Base-by-base conservation (phyloP, 768 basidiomycete genomes). In the Chalciporus chontae region DNA sequence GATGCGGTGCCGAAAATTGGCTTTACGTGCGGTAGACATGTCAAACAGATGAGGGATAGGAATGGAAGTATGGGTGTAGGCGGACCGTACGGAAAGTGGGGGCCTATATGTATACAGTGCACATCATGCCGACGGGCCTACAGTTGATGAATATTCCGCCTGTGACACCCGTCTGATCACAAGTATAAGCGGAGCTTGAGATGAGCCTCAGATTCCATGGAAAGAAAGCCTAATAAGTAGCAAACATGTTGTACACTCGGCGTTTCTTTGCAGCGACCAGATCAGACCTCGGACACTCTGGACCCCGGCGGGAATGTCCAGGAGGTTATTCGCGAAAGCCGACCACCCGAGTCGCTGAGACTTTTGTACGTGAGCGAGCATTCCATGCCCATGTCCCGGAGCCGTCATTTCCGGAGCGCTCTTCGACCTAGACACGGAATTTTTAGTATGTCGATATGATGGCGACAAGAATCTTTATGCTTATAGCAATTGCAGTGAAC, bases 1-100 rank as follows among this genome's bases (percentile, higher is more conserved):
- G 47, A 84, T 69, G 32, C 83, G 73, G 11, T 70, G 58, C 38
- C 82, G 80, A 62, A 81, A 83, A 59, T 54, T 48, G 32, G 51
- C 15, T 36, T 15, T 14, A 6, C n/a, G 34, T 15, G 34, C 34
- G n/a, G 34, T n/a, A 40, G 39, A 19, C 23, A 47, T 37, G 23
- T 23, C 15, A 37, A 24, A 14, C 15, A 8, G 44, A 15, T 15
- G 23, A 26, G 23, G 21, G 32, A 7, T 29, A 7, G 27, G 27
- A 6, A 15, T 24, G 36, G 19, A 19, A 7, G 43, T 44, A 45
- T 45, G 36, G 26, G 29, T 5, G n/a, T 27, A 31, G 7, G 29
- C 29, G 9, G 34, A 36, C n/a, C n/a, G n/a, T n/a, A 7, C 15
- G 34, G 3, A 32, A 13, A 36, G 34, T 36, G 34, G 34, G 21